Evolutionary conservation across 2,329 filamentous ascomycete species (phyloP), one percentile per base, ranked within the genome.

Genomic region (Penicillium sp.): DNA sequence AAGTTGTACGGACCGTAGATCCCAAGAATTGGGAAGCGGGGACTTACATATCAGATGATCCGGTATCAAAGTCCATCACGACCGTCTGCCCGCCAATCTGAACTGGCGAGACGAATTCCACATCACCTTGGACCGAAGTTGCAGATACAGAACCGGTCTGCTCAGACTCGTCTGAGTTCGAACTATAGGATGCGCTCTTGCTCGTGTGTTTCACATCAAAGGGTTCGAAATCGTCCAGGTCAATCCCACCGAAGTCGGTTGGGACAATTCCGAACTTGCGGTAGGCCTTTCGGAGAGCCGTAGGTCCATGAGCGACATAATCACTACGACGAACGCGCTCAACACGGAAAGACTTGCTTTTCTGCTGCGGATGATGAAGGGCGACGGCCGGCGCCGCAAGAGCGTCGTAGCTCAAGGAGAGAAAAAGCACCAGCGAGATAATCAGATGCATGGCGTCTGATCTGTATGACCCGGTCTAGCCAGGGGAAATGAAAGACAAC

Each of bases 61-160:
- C 88, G n/a, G 86, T 87, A 70, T 91, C 88, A 65, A 91, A 89
- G 68, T 89, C 84, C 67, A 91, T 73, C 64, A 85, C 83, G 51
- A 91, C 63, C 4, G 78, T 80, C 72, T 90, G 87, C 4, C 84
- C 85, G 53, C 88, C 88, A 56, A 91, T 81, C n/a, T 68, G 80
- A 46, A 90, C 84, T 0, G 86, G 85, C 0, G 85, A 82, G 10
- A 92, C 79, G 63, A 89, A 92, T 52, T 90, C 84, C 41, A 82
- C 78, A 63, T 89, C 88, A 60, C 85, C 84, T 37, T 80, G 72
- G 56, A 86, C 83, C 10, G 86, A 84, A 23, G 82, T 85, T 46
- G 86, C 85, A 24, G 82, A 75, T 46, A 90, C 89, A 33, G 80
- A 71, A 41, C 87, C 87, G 27, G 78, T 63, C 68, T 76, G 61